A percentile compares a stretch with the other conserved stretches of the same genome.
Conservation (phyloP, 805 yeast genomes). For the Kodamaea restingae region DNA sequence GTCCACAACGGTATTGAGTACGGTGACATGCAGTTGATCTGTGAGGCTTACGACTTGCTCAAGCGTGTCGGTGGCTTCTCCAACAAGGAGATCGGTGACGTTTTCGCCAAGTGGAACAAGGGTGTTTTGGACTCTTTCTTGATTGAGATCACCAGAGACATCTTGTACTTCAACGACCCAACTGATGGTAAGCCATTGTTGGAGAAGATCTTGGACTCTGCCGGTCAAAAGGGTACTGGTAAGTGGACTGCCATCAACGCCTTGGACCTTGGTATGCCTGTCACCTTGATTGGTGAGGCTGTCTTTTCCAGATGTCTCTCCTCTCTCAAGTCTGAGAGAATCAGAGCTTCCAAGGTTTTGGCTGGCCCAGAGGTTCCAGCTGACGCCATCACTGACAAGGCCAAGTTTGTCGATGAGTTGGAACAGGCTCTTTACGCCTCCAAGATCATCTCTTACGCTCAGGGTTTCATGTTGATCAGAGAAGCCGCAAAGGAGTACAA, state of each 20-base stretch:
- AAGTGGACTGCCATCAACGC: slow-evolving; percentile 99
- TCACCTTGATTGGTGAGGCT: slow-evolving; percentile 97
- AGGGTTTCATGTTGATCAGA: slow-evolving; percentile 98
- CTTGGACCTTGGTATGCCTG: slow-evolving; percentile 96
- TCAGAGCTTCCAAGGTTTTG: slow-evolving; percentile 72
- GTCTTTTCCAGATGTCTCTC: slow-evolving; percentile 96
- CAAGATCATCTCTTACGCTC: slow-evolving; percentile 96
- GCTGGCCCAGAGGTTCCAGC: slow-evolving; percentile 74
- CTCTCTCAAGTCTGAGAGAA: slow-evolving; percentile 88
- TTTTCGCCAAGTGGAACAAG: slow-evolving; percentile 88
- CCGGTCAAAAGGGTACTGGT: slow-evolving; percentile 99
- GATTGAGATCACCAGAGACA: slow-evolving; percentile 94
- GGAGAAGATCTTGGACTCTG: slow-evolving; percentile 93
- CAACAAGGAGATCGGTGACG: slow-evolving; percentile 90
- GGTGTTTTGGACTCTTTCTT: slow-evolving; percentile 97
- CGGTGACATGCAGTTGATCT: slow-evolving; percentile 99
- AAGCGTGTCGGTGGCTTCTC: slow-evolving; percentile 89
- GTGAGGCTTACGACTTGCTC: slow-evolving; percentile 95
- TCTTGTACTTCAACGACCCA: slow-evolving; percentile 79
- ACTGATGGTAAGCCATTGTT: slow-evolving; percentile 88
- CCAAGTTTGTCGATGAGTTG: slow-evolving; percentile 83
- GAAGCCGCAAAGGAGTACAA: slow-evolving; percentile 96
- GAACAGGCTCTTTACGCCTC: slow-evolving; percentile 99
- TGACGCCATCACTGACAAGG: slow-evolving; percentile 64
- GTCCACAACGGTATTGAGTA: slow-evolving; percentile 99